Conservation (phyloP, 306 rosid species). For the Rosa persica region DNA sequence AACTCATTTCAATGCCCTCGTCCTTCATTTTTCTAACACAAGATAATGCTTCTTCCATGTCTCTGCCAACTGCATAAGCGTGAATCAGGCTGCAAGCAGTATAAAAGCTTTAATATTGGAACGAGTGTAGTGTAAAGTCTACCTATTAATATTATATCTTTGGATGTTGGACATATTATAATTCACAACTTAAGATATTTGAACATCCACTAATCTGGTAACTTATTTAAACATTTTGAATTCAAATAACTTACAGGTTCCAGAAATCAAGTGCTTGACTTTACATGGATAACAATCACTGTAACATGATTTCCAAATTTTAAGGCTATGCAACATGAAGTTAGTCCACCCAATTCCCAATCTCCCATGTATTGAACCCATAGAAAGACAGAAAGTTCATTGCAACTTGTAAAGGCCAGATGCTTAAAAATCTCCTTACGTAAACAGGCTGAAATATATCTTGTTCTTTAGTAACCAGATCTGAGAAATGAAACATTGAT, state of each 20-base stretch:
- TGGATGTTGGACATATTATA: neutral
- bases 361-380: neutral
- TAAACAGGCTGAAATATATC: neutral
- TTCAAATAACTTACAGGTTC: neutral
- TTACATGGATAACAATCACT: neutral
- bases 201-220: neutral
- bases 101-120: conserved; percentile 31
- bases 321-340: neutral
- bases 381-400: neutral
- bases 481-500: neutral
- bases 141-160: neutral
- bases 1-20: conserved; percentile 78
- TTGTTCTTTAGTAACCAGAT: neutral
- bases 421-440: neutral
- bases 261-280: neutral
- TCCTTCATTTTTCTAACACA: conserved; percentile 93
- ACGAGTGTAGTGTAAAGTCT: conserved; percentile 1
- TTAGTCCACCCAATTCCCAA: neutral
- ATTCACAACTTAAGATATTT: neutral
- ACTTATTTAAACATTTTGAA: neutral
- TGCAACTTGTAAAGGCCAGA: neutral
- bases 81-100: conserved; percentile 91
- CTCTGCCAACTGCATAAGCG: conserved; percentile 99
- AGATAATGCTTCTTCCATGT: conserved; percentile 94
- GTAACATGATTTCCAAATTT: neutral